Evolutionary conservation across 2,329 filamentous ascomycete species (phyloP).

Genomic region (Pseudogymnoascus sp.): DNA sequence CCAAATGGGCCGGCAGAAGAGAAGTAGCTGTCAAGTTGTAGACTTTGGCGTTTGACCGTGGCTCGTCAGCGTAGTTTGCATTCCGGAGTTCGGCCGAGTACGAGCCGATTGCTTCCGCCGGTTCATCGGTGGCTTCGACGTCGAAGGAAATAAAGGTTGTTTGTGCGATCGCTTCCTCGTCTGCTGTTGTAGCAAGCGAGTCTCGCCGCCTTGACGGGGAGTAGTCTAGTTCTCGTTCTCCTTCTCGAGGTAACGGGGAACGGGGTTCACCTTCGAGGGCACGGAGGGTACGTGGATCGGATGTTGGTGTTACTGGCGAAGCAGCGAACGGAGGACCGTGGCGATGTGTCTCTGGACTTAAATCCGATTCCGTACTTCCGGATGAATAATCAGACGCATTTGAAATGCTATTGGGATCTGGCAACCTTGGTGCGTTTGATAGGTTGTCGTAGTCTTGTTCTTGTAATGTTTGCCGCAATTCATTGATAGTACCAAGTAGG

Average conservation of each 20-base stretch:
- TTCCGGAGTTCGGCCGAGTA: slow-evolving; percentile 30
- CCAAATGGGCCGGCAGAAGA: slow-evolving; percentile 27
- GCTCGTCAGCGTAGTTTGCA: slow-evolving; percentile 22
- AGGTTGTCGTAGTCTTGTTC: slow-evolving; percentile 8
- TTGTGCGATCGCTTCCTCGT: slow-evolving; percentile 26
- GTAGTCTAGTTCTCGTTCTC: slow-evolving; percentile 11
- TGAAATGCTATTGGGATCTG: background rate
- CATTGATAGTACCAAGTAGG: slow-evolving; percentile 20
- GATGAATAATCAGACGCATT: background rate
- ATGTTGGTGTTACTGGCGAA: background rate
- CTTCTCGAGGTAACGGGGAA: slow-evolving; percentile 15
- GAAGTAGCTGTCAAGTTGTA: slow-evolving; percentile 28
- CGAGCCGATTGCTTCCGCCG: slow-evolving; percentile 15
- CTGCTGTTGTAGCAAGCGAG: slow-evolving; percentile 23
- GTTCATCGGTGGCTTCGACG: slow-evolving; percentile 24
- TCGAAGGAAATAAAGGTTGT: slow-evolving; percentile 29
- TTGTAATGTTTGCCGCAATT: slow-evolving; percentile 13
- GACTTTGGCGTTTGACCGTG: slow-evolving; percentile 8
- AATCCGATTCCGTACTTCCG: background rate
- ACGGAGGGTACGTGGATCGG: slow-evolving; percentile 24
- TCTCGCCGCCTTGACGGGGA: slow-evolving; percentile 13
- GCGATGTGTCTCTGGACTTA: background rate
- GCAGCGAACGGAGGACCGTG: background rate
- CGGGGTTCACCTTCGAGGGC: slow-evolving; percentile 23
- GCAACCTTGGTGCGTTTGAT: background rate